These are phyloP conservation scores for Boletus rufocinnamomeus DNA, from an alignment of 768 basidiomycete genomes.

Conservation along the genomic window DNA sequence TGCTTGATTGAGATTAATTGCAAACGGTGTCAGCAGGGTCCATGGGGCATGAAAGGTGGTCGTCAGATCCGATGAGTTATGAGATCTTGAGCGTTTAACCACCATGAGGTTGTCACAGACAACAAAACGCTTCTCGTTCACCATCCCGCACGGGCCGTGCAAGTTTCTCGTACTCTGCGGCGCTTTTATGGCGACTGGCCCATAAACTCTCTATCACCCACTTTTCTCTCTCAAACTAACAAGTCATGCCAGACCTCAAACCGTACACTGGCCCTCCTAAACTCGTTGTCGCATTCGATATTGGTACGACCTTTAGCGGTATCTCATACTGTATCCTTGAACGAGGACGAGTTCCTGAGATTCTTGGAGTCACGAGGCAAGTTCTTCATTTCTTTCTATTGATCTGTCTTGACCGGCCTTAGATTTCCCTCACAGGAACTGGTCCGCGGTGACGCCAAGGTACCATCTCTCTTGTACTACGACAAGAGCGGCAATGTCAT, in stretches of 20 bases:
- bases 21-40: too few relatives aligned
- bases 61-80: too few relatives aligned
- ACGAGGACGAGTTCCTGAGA: constrained; percentile 13
- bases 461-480: constrained; percentile 47
- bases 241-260: constrained; percentile 10
- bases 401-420: constrained; percentile 2
- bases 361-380: constrained; percentile 15
- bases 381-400: neutral
- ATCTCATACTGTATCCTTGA: constrained; percentile 38
- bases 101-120: too few relatives aligned
- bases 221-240: neutral
- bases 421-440: constrained; percentile 43
- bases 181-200: too few relatives aligned
- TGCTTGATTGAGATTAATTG: too few relatives aligned
- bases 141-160: too few relatives aligned
- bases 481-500: constrained; percentile 36
- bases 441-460: constrained; percentile 44
- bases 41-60: too few relatives aligned
- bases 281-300: constrained; percentile 27
- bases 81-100: too few relatives aligned
- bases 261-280: constrained; percentile 20
- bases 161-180: too few relatives aligned
- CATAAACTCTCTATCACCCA: neutral
- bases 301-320: constrained; percentile 44
- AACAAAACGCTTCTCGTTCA: too few relatives aligned